These are phyloP conservation scores for Eucalyptus polyanthemos DNA, from an alignment of 345 rosid species.

Conservation along the genomic window DNA sequence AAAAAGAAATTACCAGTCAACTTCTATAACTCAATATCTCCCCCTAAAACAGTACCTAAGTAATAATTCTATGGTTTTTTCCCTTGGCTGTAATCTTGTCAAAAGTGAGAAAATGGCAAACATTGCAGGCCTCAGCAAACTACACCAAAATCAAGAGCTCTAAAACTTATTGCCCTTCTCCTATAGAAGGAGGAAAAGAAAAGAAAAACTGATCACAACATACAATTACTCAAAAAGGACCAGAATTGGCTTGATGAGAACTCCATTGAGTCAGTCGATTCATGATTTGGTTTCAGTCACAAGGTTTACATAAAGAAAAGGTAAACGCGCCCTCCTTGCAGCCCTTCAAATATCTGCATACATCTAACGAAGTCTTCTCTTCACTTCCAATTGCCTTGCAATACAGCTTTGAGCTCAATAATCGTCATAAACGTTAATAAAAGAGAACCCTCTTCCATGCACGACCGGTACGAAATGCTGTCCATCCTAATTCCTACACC, in stretches of 20 bases:
- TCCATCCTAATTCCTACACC: background rate
- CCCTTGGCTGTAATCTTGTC: background rate
- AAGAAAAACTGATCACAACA: background rate
- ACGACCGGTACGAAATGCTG: background rate
- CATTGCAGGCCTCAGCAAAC: background rate
- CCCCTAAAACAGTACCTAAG: background rate
- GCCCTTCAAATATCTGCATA: background rate
- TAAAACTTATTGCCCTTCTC: background rate
- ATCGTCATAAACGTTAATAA: background rate
- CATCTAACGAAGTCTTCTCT: background rate
- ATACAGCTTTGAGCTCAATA: background rate
- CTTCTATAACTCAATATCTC: background rate
- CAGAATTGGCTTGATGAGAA: background rate
- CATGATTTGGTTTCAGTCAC: background rate
- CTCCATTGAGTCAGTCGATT: background rate
- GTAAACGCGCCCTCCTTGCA: background rate
- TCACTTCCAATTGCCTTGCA: background rate
- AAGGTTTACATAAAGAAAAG: background rate
- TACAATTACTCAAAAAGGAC: background rate
- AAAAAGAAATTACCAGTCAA: conserved; percentile 19
- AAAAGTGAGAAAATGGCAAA: background rate
- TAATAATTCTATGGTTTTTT: background rate
- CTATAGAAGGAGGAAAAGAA: background rate
- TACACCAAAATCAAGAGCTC: background rate
- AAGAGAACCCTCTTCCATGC: background rate